phyloP scores from a whole-genome alignment of 139 green algal genomes.

The Mesotaenium endlicherianum region DNA sequence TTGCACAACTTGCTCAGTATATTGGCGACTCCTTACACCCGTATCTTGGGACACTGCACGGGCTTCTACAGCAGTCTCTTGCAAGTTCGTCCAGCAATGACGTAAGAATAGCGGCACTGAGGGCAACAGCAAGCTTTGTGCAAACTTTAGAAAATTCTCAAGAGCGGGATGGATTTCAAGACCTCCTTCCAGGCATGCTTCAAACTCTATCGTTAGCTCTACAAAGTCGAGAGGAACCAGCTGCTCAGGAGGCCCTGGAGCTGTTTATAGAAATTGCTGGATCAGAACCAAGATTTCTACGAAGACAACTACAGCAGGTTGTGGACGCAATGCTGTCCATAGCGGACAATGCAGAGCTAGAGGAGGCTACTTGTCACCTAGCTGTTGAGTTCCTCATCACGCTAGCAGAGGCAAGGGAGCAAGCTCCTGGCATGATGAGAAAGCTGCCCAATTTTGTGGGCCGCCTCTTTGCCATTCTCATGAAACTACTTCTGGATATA shows the following conservation, averaged over 20 bases:
- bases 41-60: slow-evolving; percentile 57
- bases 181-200: slow-evolving; percentile 81
- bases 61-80: slow-evolving; percentile 49
- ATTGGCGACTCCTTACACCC: slow-evolving; percentile 63
- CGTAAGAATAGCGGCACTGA: slow-evolving; percentile 74
- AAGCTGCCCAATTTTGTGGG: slow-evolving; percentile 82
- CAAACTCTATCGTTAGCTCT: slow-evolving; percentile 64
- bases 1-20: slow-evolving; percentile 73
- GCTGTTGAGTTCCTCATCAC: slow-evolving; percentile 93
- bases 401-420: slow-evolving; percentile 88
- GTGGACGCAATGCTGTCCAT: slow-evolving; percentile 79
- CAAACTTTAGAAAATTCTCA: slow-evolving; percentile 64
- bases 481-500: slow-evolving; percentile 87
- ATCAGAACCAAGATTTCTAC: slow-evolving; percentile 85
- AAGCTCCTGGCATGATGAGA: slow-evolving; percentile 90
- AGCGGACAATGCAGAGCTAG: slow-evolving; percentile 54
- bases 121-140: slow-evolving; percentile 72
- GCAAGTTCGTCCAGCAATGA: slow-evolving; percentile 35
- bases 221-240: slow-evolving; percentile 66
- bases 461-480: slow-evolving; percentile 79
- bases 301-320: slow-evolving; percentile 75
- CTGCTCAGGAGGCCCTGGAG: slow-evolving; percentile 83
- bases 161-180: slow-evolving; percentile 74
- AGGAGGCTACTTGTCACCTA: slow-evolving; percentile 70
- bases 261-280: slow-evolving; percentile 93